A percentile compares a stretch with the other conserved stretches of the same genome.
phyloP scores from a whole-genome alignment of 495 filamentous ascomycete species.

The Paragyromitra xinjiangensis region DNA sequence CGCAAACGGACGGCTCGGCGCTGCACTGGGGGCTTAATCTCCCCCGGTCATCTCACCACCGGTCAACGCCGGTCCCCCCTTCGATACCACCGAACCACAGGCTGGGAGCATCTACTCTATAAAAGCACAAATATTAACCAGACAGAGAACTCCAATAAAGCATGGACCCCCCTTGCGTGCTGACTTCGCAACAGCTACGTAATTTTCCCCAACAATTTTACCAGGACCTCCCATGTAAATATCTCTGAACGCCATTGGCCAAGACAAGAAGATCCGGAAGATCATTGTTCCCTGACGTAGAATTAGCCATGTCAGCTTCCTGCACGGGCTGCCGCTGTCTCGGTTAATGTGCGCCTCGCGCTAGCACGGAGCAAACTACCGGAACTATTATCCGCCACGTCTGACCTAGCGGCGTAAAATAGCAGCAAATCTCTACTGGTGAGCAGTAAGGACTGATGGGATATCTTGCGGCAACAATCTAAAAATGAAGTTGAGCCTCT shows the following conservation, averaged over 20 bases:
- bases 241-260: neutral
- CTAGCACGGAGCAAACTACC: neutral
- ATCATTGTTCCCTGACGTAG: neutral
- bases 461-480: no score
- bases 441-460: no score
- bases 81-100: neutral
- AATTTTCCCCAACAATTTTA: neutral
- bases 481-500: neutral
- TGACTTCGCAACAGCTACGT: neutral
- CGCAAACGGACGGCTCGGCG: slow-evolving; percentile 22
- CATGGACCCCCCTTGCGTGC: neutral
- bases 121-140: slow-evolving; percentile 3
- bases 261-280: slow-evolving; percentile 2
- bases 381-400: neutral
- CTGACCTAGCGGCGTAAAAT: neutral
- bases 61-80: neutral
- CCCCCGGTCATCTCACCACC: neutral
- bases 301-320: neutral
- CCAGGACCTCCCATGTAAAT: neutral
- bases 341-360: neutral
- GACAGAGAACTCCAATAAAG: neutral
- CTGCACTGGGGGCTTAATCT: neutral
- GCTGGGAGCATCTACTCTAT: neutral
- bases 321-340: slow-evolving; percentile 2
- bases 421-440: no score